phyloP scores from a whole-genome alignment of 2,329 filamentous ascomycete genomes.

The Diaporthe sp. region DNA sequence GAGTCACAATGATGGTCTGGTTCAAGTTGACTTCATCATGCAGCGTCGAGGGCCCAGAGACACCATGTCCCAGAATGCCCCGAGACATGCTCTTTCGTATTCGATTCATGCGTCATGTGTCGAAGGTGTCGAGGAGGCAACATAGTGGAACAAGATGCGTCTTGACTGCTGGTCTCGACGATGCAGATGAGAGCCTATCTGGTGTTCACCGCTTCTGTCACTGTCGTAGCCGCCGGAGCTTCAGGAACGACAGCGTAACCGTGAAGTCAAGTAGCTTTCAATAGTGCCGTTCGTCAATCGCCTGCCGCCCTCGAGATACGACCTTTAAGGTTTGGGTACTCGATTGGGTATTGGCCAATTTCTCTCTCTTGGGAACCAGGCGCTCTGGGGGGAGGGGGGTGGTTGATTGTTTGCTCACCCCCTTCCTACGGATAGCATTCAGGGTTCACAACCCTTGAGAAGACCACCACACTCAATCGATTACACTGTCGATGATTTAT shows the following conservation, averaged over 20 bases:
- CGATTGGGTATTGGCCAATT: not conserved
- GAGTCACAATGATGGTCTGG: not conserved
- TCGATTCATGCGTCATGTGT: not conserved
- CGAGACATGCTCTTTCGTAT: slow-evolving; percentile 14
- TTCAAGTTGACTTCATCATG: slow-evolving; percentile 2
- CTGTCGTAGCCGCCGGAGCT: not conserved
- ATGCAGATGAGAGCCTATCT: not conserved
- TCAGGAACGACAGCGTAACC: not conserved
- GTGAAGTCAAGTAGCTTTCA: not conserved
- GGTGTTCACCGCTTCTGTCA: slow-evolving; percentile 5
- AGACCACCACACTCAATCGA: not conserved
- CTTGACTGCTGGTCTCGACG: not conserved
- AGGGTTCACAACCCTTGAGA: slow-evolving; percentile 13
- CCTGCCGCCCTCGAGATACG: slow-evolving; percentile 1
- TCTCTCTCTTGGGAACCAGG: not conserved
- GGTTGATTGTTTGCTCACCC: not conserved
- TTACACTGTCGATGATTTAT: not conserved
- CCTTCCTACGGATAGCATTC: not conserved
- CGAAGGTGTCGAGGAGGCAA: not conserved
- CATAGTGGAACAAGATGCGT: not conserved
- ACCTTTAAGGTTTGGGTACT: not conserved
- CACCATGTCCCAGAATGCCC: slow-evolving; percentile 4
- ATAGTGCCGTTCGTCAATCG: slow-evolving; percentile 5
- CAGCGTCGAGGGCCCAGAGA: not conserved
- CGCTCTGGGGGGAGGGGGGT: not conserved